A percentile compares a stretch with the other conserved stretches of the same genome.
Conservation (phyloP, 1,139 yeast species). For the Yamadazyma spencermartinsiae region DNA sequence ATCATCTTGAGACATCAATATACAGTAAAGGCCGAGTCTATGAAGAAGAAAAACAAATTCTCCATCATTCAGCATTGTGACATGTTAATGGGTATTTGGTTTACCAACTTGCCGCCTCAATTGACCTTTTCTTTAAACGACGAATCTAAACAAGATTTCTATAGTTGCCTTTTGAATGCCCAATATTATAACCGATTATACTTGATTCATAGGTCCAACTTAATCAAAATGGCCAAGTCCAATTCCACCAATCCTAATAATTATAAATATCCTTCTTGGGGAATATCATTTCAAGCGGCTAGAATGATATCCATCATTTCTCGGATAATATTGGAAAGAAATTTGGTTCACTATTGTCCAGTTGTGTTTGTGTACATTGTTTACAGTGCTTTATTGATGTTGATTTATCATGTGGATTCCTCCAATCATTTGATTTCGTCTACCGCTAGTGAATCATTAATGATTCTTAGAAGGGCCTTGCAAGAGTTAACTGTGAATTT, state of each 20-base stretch:
- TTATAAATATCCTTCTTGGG: slow-evolving; percentile 75
- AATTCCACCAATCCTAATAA: slow-evolving; percentile 46
- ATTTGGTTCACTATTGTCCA: slow-evolving; percentile 55
- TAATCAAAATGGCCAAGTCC: slow-evolving; percentile 51
- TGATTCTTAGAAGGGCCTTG: slow-evolving; percentile 52
- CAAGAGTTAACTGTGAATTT: slow-evolving; percentile 50
- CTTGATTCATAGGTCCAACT: slow-evolving; percentile 70
- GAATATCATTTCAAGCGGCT: slow-evolving; percentile 83
- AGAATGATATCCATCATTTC: slow-evolving; percentile 72
- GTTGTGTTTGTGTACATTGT: slow-evolving; percentile 57
- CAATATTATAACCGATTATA: slow-evolving; percentile 75
- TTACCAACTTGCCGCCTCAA: slow-evolving; percentile 64
- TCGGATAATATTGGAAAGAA: slow-evolving; percentile 55
- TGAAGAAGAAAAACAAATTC: slow-evolving; percentile 47
- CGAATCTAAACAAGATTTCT: slow-evolving; percentile 51
- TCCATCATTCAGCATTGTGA: slow-evolving; percentile 72
- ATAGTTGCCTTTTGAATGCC: slow-evolving; percentile 63
- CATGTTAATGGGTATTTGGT: slow-evolving; percentile 79
- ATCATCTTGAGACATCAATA: slow-evolving; percentile 71
- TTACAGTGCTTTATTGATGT: slow-evolving; percentile 71
- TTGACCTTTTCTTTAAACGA: slow-evolving; percentile 64
- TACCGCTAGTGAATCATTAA: slow-evolving; percentile 59
- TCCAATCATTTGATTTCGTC: slow-evolving; percentile 55
- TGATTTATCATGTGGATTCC: slow-evolving; percentile 73
- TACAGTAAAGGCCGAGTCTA: slow-evolving; percentile 65